Conservation (phyloP, 768 basidiomycete species). For the Amanita subjunquillea region DNA sequence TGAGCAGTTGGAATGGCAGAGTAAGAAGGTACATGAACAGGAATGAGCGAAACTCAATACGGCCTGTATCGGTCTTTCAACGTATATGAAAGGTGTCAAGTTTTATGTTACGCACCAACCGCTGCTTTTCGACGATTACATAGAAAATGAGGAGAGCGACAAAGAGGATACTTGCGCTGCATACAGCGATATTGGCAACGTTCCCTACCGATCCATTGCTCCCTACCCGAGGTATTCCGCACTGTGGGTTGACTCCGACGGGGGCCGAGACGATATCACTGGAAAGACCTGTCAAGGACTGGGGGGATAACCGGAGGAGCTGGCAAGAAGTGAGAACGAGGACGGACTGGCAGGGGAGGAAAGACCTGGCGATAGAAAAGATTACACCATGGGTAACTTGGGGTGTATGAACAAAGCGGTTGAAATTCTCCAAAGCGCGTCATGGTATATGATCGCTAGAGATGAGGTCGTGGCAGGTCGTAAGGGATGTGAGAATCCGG, state of each 20-base stretch:
- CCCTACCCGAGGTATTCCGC: slow-evolving; percentile 62
- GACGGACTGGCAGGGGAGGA: slow-evolving; percentile 6
- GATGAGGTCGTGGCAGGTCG: slow-evolving; percentile 4
- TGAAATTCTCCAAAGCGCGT: slow-evolving; percentile 66
- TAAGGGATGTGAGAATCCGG: background rate
- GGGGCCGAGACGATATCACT: slow-evolving; percentile 45
- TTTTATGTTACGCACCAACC: slow-evolving; percentile 38
- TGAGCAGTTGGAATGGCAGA: slow-evolving; percentile 70
- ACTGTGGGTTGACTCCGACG: slow-evolving; percentile 73
- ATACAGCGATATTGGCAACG: slow-evolving; percentile 78
- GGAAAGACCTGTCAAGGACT: slow-evolving; percentile 31
- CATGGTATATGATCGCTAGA: slow-evolving; percentile 15
- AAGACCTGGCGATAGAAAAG: slow-evolving; percentile 84
- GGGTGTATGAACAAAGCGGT: slow-evolving; percentile 54
- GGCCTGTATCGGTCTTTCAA: slow-evolving; percentile 26
- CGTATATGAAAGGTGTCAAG: background rate
- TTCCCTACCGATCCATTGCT: slow-evolving; percentile 59
- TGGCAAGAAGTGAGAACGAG: slow-evolving; percentile 10
- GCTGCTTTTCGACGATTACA: slow-evolving; percentile 72
- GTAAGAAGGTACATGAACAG: slow-evolving; percentile 59
- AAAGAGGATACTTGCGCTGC: slow-evolving; percentile 61
- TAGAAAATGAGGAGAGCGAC: slow-evolving; percentile 43
- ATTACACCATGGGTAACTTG: slow-evolving; percentile 89
- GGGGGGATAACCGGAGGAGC: slow-evolving; percentile 24
- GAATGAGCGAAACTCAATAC: slow-evolving; percentile 62